Conservation (phyloP, 2,329 filamentous ascomycete species). For the Nothophoma quercina region DNA sequence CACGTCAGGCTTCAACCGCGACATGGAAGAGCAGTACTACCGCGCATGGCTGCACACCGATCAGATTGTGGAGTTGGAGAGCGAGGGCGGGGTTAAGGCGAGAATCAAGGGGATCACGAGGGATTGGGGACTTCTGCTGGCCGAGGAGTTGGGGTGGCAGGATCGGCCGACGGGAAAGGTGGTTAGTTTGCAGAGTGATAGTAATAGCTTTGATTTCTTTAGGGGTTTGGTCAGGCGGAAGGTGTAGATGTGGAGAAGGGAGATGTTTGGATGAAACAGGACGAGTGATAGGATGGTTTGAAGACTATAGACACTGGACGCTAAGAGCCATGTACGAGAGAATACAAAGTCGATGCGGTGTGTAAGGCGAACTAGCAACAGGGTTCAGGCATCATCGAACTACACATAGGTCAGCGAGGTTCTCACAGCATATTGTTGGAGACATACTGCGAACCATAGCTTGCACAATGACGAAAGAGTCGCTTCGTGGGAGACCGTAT, state of each 20-base stretch:
- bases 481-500: not conserved
- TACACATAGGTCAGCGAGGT: not conserved
- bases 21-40: constrained; percentile 72
- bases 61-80: constrained; percentile 77
- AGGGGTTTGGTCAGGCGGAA: constrained; percentile 85
- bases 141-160: constrained; percentile 79
- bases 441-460: not conserved
- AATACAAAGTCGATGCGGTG: no score
- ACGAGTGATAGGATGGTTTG: no score
- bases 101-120: constrained; percentile 84
- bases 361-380: no score
- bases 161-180: constrained; percentile 78
- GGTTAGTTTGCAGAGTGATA: constrained; percentile 90
- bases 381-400: no score
- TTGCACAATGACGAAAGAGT: not conserved
- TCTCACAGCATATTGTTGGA: not conserved
- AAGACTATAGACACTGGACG: no score
- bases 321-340: no score
- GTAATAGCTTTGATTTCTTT: constrained; percentile 99
- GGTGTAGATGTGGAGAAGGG: constrained; percentile 54
- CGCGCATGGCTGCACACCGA: constrained; percentile 77
- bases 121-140: constrained; percentile 89
- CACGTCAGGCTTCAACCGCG: constrained; percentile 73
- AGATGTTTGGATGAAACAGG: no score
- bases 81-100: constrained; percentile 76